These are phyloP conservation scores for Bauhinia variegata DNA, from an alignment of 306 rosid genomes.

Conservation along the genomic window DNA sequence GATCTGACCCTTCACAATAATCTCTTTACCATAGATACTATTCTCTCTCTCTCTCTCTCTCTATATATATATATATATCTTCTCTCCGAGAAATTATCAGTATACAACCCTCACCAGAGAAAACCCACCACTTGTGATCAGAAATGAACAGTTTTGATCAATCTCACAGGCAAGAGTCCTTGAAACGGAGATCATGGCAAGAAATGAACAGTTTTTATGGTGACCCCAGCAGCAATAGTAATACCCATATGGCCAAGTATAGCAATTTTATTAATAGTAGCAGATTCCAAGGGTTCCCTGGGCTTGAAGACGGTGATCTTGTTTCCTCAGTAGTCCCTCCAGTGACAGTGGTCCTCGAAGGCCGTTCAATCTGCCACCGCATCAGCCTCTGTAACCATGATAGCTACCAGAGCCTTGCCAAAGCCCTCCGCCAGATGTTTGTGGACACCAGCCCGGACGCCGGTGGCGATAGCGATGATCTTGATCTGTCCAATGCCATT, in stretches of 20 bases:
- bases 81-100: neutral
- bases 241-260: neutral
- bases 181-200: slow-evolving; percentile 61
- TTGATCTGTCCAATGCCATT: slow-evolving; percentile 75
- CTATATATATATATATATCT: neutral
- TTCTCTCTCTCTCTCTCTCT: slow-evolving; percentile 1
- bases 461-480: slow-evolving; percentile 18
- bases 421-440: slow-evolving; percentile 75
- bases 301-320: slow-evolving; percentile 55
- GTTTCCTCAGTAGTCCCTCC: slow-evolving; percentile 64
- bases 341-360: slow-evolving; percentile 85
- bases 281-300: slow-evolving; percentile 47
- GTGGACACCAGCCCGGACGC: slow-evolving; percentile 37
- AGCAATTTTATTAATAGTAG: neutral
- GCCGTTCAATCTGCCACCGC: slow-evolving; percentile 89
- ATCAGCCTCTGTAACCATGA: slow-evolving; percentile 76
- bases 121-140: neutral
- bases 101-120: neutral
- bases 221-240: slow-evolving; percentile 23
- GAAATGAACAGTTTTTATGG: slow-evolving; percentile 37
- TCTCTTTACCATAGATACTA: too few species aligned
- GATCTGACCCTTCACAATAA: neutral
- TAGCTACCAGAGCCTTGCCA: slow-evolving; percentile 79
- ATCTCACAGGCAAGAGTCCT: slow-evolving; percentile 58
- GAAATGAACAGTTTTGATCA: slow-evolving; percentile 58